These are phyloP conservation scores for Kuraishia piskuri DNA, from an alignment of 805 yeast genomes.

Conservation along the genomic window DNA sequence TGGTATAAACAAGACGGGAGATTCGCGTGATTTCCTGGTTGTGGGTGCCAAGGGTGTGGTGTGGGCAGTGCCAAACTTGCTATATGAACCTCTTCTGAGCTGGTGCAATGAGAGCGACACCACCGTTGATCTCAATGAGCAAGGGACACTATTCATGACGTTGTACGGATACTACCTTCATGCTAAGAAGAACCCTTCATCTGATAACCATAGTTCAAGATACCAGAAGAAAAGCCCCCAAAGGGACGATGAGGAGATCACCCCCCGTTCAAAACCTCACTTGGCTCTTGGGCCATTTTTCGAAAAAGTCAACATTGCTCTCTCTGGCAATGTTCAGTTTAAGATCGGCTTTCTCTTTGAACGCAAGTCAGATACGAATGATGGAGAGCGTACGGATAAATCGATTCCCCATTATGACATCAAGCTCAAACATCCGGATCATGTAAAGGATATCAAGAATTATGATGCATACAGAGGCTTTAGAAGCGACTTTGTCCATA, in stretches of 20 bases:
- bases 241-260: neutral
- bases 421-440: slow-evolving; percentile 46
- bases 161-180: slow-evolving; percentile 16
- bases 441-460: slow-evolving; percentile 30
- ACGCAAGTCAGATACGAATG: slow-evolving; percentile 23
- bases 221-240: neutral
- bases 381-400: slow-evolving; percentile 30
- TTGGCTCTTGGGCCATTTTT: slow-evolving; percentile 12
- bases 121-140: slow-evolving; percentile 6
- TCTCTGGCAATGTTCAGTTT: slow-evolving; percentile 54
- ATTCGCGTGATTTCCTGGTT: slow-evolving; percentile 59
- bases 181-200: slow-evolving; percentile 1
- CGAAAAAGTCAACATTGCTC: slow-evolving; percentile 47
- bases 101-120: slow-evolving; percentile 29
- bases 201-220: neutral
- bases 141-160: slow-evolving; percentile 9
- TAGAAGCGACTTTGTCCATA: slow-evolving; percentile 74
- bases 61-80: slow-evolving; percentile 72
- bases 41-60: slow-evolving; percentile 53
- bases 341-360: slow-evolving; percentile 52
- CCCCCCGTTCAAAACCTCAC: neutral
- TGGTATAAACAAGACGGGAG: slow-evolving; percentile 54
- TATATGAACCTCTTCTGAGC: slow-evolving; percentile 40
- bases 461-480: slow-evolving; percentile 81
- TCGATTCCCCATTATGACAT: slow-evolving; percentile 57